phyloP scores from a whole-genome alignment of 169 alveolate genomes.

The Plasmodium cynomolgi region DNA sequence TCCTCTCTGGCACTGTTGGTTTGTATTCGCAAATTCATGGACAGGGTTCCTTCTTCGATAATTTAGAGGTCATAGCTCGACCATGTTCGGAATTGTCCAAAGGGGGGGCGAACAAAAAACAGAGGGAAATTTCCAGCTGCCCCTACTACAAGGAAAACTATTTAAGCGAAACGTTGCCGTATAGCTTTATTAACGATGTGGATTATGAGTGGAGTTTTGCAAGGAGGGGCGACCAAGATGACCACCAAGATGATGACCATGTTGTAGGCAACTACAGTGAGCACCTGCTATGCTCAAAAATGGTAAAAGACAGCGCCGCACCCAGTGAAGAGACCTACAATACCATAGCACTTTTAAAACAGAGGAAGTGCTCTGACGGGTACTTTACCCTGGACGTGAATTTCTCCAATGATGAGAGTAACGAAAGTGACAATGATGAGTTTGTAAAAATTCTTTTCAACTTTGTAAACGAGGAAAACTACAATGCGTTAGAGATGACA shows the following conservation, averaged over 20 bases:
- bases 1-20: slow-evolving; percentile 89
- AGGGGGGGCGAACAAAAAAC: slow-evolving; percentile 30
- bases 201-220: slow-evolving; percentile 37
- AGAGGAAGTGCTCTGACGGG: slow-evolving; percentile 51
- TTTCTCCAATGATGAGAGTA: slow-evolving; percentile 8
- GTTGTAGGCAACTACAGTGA: background rate
- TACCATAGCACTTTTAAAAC: slow-evolving; percentile 59
- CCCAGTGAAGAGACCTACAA: background rate
- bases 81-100: slow-evolving; percentile 76
- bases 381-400: slow-evolving; percentile 34
- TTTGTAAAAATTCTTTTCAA: slow-evolving; percentile 48
- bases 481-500: slow-evolving; percentile 54
- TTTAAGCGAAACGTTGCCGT: slow-evolving; percentile 21
- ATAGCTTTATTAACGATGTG: slow-evolving; percentile 29
- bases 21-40: slow-evolving; percentile 89
- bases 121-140: slow-evolving; percentile 71
- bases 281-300: slow-evolving; percentile 44
- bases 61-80: slow-evolving; percentile 83
- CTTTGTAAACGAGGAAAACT: slow-evolving; percentile 47
- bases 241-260: background rate
- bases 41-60: slow-evolving; percentile 89
- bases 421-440: background rate
- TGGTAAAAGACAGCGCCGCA: background rate
- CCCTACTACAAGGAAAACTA: slow-evolving; percentile 80
- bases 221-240: slow-evolving; percentile 27